Evolutionary conservation across 345 rosid species (phyloP), one percentile per base, ranked within the genome.

Genomic region (Combretum micranthum): DNA sequence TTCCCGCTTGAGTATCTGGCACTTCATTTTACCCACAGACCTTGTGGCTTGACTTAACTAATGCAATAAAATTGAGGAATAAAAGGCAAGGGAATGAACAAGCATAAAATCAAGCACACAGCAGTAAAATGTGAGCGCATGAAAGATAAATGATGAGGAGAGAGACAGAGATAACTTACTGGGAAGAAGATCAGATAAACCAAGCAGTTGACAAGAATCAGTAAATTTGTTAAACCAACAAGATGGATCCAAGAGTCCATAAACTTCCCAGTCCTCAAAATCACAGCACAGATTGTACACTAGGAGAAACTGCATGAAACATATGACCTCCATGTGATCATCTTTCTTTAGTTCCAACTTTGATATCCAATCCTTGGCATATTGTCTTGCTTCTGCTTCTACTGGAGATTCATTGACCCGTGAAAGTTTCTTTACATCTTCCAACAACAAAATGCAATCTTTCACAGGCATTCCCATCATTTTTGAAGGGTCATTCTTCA

Each of bases 251-350:
- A 82, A 49, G 21, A 69, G 62, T 26, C 50, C 16, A n/a, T 67
- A 52, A 43, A 74, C 66, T 54, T 77, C 75, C 51, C 64, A 67
- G n/a, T 60, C 53, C 20, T 63, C 53, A 59, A 72, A 73, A 44
- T 14, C 53, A 51, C 69, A 42, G 12, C 47, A 59, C 64, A 82
- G 54, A 22, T 71, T 56, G 67, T 66, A 82, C 17, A 66, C 57
- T 70, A 61, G 78, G 49, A 79, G 49, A 60, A 82, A 68, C 57
- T 12, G 71, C 71, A 82, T 58, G 68, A 77, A 74, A 48, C 69
- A 62, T 44, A 77, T 43, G 10, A 74, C 62, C 50, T 73, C 77
- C 32, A 60, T 39, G 44, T 23, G 64, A 45, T 75, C 62, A 18
- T 62, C 61, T 4, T 60, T 51, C 42, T 26, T 62, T 14, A 2